Percentiles rank a stretch among this genome's conserved stretches.
These are phyloP conservation scores for Claviceps humidiphila DNA, from an alignment of 2,329 filamentous ascomycete genomes.

Conservation along the genomic window DNA sequence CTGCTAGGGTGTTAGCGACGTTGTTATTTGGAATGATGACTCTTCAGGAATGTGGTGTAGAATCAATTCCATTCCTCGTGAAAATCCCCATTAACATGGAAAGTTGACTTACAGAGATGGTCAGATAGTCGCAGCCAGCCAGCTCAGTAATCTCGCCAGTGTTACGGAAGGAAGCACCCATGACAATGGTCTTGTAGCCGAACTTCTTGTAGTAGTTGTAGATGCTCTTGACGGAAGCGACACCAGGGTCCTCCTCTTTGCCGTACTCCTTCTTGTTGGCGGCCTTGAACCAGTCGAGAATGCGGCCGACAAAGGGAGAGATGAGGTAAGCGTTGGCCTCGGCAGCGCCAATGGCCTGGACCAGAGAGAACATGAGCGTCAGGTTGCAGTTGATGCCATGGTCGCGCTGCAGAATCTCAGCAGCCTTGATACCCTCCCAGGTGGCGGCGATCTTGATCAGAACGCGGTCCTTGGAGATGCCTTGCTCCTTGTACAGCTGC, in stretches of 20 bases:
- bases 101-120: constrained; percentile 62
- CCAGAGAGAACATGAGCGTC: constrained; percentile 94
- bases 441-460: constrained; percentile 99
- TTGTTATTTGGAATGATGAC: neutral
- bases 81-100: constrained; percentile 10
- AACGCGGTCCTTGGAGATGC: constrained; percentile 84
- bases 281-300: constrained; percentile 99
- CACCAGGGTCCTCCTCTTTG: constrained; percentile 86
- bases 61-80: neutral
- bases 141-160: constrained; percentile 94
- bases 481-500: constrained; percentile 86
- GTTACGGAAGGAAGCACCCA: constrained; percentile 98
- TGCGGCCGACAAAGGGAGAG: constrained; percentile 97
- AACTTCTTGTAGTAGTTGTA: constrained; percentile 99
- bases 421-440: constrained; percentile 99
- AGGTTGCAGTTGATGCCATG: constrained; percentile 97
- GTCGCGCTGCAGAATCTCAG: constrained; percentile 89
- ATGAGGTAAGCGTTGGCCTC: constrained; percentile 96
- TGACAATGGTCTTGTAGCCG: constrained; percentile 98
- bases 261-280: constrained; percentile 85
- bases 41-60: neutral
- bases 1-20: constrained; percentile 25
- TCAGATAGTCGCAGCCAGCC: constrained; percentile 96
- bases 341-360: constrained; percentile 89
- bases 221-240: constrained; percentile 83